Percentiles rank a stretch among this genome's conserved stretches.
These are phyloP conservation scores for Aquilaria yunnanensis DNA, from an alignment of 345 rosid genomes.

Conservation along the genomic window DNA sequence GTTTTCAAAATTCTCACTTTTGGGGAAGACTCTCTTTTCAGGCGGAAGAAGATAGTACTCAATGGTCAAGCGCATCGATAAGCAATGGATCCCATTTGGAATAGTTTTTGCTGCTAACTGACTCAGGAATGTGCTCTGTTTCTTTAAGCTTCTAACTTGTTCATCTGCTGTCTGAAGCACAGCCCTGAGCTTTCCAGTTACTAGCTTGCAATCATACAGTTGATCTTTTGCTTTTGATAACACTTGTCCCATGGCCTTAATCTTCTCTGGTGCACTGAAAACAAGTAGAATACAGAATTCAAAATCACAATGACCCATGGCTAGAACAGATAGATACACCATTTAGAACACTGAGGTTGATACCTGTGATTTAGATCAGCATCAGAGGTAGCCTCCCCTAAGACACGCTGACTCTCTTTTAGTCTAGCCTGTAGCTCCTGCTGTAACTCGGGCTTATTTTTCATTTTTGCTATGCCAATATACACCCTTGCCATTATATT, in stretches of 20 bases:
- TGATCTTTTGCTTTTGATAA: slow-evolving; percentile 75
- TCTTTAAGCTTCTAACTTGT: slow-evolving; percentile 96
- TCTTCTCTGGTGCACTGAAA: slow-evolving; percentile 70
- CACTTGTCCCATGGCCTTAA: slow-evolving; percentile 87
- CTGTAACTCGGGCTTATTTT: slow-evolving; percentile 55
- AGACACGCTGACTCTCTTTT: slow-evolving; percentile 78
- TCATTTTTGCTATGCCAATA: slow-evolving; percentile 69
- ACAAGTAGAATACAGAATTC: slow-evolving; percentile 11
- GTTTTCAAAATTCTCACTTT: slow-evolving; percentile 81
- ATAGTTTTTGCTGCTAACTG: slow-evolving; percentile 98
- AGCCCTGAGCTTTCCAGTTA: slow-evolving; percentile 95
- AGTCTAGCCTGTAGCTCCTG: slow-evolving; percentile 73
- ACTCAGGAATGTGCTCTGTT: slow-evolving; percentile 97
- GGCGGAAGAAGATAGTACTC: slow-evolving; percentile 84
- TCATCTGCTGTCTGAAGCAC: slow-evolving; percentile 98
- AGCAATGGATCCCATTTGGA: slow-evolving; percentile 94
- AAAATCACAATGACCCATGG: slow-evolving; percentile 4
- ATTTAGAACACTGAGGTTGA: slow-evolving; percentile 2
- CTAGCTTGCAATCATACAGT: slow-evolving; percentile 89
- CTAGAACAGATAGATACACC: slow-evolving; percentile 2
- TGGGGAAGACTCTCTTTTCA: slow-evolving; percentile 87
- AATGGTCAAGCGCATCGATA: slow-evolving; percentile 94
- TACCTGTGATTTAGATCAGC: slow-evolving; percentile 84
- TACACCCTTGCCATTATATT: slow-evolving; percentile 95
- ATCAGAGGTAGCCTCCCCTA: slow-evolving; percentile 75